Conservation (phyloP, 2,329 filamentous ascomycete species). For the Myriosclerotinia duriaeana region DNA sequence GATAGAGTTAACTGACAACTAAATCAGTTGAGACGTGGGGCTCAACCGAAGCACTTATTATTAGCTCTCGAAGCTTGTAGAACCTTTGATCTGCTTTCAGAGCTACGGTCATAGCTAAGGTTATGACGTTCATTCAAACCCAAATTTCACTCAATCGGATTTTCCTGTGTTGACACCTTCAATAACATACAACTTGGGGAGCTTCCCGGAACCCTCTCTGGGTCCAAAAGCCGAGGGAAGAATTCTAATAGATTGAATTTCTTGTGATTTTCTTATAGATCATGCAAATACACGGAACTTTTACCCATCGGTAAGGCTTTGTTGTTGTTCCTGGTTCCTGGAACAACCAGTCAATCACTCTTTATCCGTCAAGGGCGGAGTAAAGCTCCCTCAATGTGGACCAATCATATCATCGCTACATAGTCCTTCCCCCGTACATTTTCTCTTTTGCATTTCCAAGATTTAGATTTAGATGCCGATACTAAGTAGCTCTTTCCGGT, state of each 20-base stretch:
- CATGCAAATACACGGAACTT: neutral
- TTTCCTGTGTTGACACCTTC: neutral
- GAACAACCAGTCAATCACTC: neutral
- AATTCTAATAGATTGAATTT: neutral
- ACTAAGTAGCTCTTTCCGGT: neutral
- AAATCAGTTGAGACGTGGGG: neutral
- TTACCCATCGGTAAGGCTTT: neutral
- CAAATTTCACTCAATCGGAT: neutral
- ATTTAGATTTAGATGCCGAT: conserved; percentile 5
- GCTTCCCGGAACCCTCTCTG: neutral
- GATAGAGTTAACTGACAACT: neutral
- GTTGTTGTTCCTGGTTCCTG: neutral
- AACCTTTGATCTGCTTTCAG: neutral
- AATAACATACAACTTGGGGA: neutral
- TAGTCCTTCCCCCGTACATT: neutral
- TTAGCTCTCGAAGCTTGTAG: neutral
- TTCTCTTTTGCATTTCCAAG: conserved; percentile 6
- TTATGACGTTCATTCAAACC: conserved; percentile 1
- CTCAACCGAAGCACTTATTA: neutral
- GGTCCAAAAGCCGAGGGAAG: too few relatives aligned
- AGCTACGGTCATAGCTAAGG: neutral
- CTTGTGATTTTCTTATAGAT: neutral
- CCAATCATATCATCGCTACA: neutral
- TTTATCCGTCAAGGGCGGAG: neutral
- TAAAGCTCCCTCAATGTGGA: neutral